phyloP scores from a whole-genome alignment of 2,329 filamentous ascomycete genomes.

The Fusarium sp. region DNA sequence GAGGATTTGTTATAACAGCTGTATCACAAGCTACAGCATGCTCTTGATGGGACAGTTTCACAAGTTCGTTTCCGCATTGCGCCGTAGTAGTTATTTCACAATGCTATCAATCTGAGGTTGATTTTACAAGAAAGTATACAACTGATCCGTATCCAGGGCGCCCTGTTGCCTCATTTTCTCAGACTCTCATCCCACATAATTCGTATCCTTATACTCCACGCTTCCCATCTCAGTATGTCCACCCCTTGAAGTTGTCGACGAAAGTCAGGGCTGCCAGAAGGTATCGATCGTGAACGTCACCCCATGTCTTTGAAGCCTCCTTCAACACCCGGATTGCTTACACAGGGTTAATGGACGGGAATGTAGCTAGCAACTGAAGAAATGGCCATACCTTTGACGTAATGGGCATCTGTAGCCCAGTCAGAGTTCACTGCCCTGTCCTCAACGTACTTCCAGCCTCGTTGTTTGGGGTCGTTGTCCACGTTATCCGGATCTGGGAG shows the following conservation, averaged over 20 bases:
- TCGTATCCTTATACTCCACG: background rate
- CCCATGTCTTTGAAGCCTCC: conserved; percentile 79
- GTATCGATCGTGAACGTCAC: conserved; percentile 72
- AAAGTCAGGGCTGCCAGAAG: conserved; percentile 76
- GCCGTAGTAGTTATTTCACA: background rate
- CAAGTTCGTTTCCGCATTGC: background rate
- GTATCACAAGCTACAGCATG: background rate
- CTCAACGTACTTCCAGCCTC: conserved; percentile 81
- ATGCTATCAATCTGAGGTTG: background rate
- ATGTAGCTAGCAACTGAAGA: background rate
- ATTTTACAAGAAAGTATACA: background rate
- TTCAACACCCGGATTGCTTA: conserved; percentile 76
- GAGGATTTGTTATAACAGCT: background rate
- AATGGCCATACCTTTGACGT: conserved; percentile 74
- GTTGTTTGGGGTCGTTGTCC: conserved; percentile 65
- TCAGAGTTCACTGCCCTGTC: conserved; percentile 74
- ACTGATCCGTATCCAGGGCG: background rate
- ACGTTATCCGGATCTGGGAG: conserved; percentile 74
- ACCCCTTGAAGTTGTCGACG: conserved; percentile 76
- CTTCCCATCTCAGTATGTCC: conserved; percentile 55
- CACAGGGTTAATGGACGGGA: conserved; percentile 1
- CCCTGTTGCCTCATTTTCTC: background rate
- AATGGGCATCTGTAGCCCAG: conserved; percentile 80
- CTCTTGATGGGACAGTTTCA: background rate
- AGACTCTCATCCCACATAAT: background rate